Percentiles rank a stretch among this genome's conserved stretches.
Conservation (phyloP, 176 grass and related monocot species). For the Zoysia pacifica region DNA sequence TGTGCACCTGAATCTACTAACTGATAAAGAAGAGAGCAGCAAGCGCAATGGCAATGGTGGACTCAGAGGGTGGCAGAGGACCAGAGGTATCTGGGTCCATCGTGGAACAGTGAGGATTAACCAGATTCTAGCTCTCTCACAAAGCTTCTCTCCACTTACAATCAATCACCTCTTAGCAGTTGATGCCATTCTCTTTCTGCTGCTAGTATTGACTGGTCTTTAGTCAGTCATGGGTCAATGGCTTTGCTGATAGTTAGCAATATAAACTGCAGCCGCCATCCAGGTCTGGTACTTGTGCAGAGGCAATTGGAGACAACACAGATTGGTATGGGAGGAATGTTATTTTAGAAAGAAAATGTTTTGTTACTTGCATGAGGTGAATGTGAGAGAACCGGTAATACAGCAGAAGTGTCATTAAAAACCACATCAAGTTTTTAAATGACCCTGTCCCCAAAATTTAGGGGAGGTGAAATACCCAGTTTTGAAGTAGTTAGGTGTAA, state of each 20-base stretch:
- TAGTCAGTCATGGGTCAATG: neutral
- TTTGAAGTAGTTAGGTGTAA: slow-evolving; percentile 5
- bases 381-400: no score
- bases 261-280: neutral
- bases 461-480: neutral
- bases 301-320: neutral
- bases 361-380: neutral
- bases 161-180: neutral
- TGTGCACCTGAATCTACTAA: neutral
- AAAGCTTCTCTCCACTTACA: neutral
- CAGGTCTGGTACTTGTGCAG: neutral
- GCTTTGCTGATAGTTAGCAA: neutral
- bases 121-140: neutral
- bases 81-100: neutral
- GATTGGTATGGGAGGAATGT: neutral
- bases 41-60: neutral
- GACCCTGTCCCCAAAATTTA: neutral
- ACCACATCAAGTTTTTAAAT: slow-evolving; percentile 9
- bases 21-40: neutral
- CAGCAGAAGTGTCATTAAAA: neutral
- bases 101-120: neutral
- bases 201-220: neutral
- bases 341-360: slow-evolving; percentile 7
- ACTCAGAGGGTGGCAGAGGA: neutral
- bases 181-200: neutral